Evolutionary conservation across 495 filamentous ascomycete genomes (phyloP).

Genomic region (Penicillium samsonianum): DNA sequence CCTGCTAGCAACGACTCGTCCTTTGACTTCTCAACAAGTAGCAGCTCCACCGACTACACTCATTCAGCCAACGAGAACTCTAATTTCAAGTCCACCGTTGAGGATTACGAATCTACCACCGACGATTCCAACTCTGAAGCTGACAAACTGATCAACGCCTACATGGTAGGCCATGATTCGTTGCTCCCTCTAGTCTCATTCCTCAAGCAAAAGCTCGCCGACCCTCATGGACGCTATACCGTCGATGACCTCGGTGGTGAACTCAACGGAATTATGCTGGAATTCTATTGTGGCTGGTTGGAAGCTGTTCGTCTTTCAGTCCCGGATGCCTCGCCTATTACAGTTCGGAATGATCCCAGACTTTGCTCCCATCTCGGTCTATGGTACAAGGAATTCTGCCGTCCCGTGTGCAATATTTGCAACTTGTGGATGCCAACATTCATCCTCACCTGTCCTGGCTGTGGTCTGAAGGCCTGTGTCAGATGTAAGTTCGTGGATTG

Average conservation of each 20-base stretch:
- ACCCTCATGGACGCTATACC: conserved; percentile 27
- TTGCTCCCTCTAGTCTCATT: conserved; percentile 27
- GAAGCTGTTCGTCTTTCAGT: conserved; percentile 20
- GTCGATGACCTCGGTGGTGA: conserved; percentile 28
- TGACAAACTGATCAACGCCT: not conserved
- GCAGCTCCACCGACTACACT: not conserved
- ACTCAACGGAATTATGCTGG: conserved; percentile 33
- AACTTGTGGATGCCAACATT: conserved; percentile 36
- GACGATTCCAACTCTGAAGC: not conserved
- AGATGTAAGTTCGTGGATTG: conserved; percentile 33
- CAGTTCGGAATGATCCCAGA: not conserved
- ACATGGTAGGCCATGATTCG: not conserved
- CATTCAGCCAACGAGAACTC: not conserved
- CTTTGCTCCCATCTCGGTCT: conserved; percentile 33
- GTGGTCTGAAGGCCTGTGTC: conserved; percentile 36
- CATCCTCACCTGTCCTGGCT: conserved; percentile 34
- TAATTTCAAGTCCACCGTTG: not conserved
- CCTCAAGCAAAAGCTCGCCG: conserved; percentile 30
- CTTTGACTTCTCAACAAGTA: not conserved
- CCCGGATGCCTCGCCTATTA: conserved; percentile 6
- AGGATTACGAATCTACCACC: not conserved
- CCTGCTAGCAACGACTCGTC: not conserved
- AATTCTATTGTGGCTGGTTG: conserved; percentile 33
- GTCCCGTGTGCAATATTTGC: conserved; percentile 31
- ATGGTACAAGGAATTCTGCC: conserved; percentile 32